Conservation (phyloP, 2,329 filamentous ascomycete species). For the Dissoconium aciculare region DNA sequence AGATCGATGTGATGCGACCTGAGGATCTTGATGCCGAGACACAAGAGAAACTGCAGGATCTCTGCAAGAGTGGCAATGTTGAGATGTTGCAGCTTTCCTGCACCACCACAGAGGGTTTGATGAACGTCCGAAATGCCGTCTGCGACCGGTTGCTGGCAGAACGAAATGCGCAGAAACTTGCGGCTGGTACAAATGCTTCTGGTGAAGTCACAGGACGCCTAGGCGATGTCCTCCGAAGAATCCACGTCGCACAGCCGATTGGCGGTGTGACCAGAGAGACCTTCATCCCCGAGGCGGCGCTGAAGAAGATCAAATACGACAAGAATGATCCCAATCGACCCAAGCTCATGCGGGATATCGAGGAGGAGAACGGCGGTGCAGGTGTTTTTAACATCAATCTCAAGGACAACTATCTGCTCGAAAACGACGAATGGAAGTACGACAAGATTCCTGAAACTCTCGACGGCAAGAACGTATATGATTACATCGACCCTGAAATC, state of each 20-base stretch:
- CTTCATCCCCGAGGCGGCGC: constrained; percentile 75
- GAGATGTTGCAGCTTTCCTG: constrained; percentile 89
- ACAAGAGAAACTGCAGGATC: constrained; percentile 59
- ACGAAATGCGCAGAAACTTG: constrained; percentile 87
- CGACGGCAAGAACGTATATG: constrained; percentile 93
- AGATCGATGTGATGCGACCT: constrained; percentile 81
- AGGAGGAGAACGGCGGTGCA: constrained; percentile 83
- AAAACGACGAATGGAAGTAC: constrained; percentile 84
- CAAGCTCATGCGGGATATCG: constrained; percentile 68
- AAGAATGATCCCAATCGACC: constrained; percentile 74
- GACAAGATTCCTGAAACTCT: constrained; percentile 90
- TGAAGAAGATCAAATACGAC: constrained; percentile 74
- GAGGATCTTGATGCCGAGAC: constrained; percentile 72
- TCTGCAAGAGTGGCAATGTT: constrained; percentile 77
- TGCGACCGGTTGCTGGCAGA: constrained; percentile 89
- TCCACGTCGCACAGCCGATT: constrained; percentile 92
- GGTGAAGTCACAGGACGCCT: constrained; percentile 66
- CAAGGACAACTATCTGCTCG: constrained; percentile 72
- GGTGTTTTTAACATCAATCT: constrained; percentile 94
- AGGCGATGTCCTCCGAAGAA: constrained; percentile 79
- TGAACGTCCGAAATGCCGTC: constrained; percentile 84
- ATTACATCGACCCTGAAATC: constrained; percentile 94
- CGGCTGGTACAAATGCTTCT: constrained; percentile 64
- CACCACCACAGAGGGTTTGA: constrained; percentile 86
- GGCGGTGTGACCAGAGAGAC: constrained; percentile 63